Evolutionary conservation across 352 stramenopile species (phyloP), one percentile per base, ranked within the genome.

Genomic region (Pythium monospermum): DNA sequence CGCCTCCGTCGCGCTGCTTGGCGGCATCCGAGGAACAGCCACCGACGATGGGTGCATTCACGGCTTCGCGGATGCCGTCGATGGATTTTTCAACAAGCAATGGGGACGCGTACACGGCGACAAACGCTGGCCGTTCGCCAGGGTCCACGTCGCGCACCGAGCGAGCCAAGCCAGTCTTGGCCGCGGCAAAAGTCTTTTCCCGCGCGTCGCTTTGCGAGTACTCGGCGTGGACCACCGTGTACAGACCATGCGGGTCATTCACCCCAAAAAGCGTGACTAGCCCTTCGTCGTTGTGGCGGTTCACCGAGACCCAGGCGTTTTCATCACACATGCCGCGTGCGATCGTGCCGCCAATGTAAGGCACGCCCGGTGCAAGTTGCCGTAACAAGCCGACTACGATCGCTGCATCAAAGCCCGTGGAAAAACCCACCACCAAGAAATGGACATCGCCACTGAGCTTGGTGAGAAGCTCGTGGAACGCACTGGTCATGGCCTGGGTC

Each of bases 341-440:
- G 23, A 91, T 91, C 19, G 82, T 91, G 15, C 83, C 83, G 19
- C 83, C 83, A 41, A 94, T 90, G 51, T 89, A 94, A 2, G 83
- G 81, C 7, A 94, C 78, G 0, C 79, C 81, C 22, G 83, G 83
- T 1, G 83, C 83, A 19, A 90, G 53, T 35, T 94, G 75, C 0
- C 83, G 75, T 1, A 94, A 61, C 32, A 88, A 41, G 18, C 74
- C 83, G 12, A 92, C 68, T 31, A 94, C 78, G 6, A 83, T 53
- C 49, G 87, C 76, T 1, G 80, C 81, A 18, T 82, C 79, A 52
- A 91, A 94, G 7, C 78, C 79, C 3, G 83, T 91, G 1, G 83
- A 92, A 53, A 91, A 94, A 0, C 81, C 83, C 12, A 94, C 75
- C 12, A 94, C 83, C 21, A 94, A 61, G 51, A 94, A 94, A 55